Percentiles rank a stretch among this genome's conserved stretches.
Evolutionary conservation across 2,329 filamentous ascomycete species (phyloP).

Genomic region (Neobulgaria alba): DNA sequence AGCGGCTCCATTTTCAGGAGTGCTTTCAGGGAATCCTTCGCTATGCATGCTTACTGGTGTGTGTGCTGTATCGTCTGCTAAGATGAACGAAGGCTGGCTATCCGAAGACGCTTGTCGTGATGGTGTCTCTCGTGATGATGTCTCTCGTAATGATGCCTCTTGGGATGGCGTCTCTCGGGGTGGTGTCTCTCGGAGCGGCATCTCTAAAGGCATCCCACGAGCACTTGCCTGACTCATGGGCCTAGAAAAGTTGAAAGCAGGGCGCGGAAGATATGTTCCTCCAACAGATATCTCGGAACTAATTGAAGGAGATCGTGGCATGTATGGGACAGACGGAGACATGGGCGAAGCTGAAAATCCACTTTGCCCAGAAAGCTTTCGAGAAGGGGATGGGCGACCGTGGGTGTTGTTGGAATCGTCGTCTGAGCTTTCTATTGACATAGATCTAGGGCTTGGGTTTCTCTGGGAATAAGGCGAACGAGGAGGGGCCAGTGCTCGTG

Average conservation of each 20-base stretch:
- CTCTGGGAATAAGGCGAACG: constrained; percentile 34
- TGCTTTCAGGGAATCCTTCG: constrained; percentile 53
- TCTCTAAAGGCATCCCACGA: constrained; percentile 40
- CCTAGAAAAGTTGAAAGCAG: neutral
- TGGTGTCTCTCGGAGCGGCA: no score
- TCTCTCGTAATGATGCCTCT: constrained; percentile 97
- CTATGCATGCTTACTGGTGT: constrained; percentile 67
- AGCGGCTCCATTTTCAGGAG: constrained; percentile 40
- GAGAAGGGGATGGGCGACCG: constrained; percentile 47
- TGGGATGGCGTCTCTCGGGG: constrained; percentile 59
- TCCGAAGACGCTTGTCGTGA: constrained; percentile 57
- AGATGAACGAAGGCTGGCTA: constrained; percentile 53
- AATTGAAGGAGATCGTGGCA: constrained; percentile 2
- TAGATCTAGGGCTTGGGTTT: constrained; percentile 53
- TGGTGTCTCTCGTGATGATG: constrained; percentile 56
- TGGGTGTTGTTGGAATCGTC: constrained; percentile 52
- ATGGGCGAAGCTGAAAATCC: constrained; percentile 52
- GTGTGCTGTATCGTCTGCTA: constrained; percentile 56
- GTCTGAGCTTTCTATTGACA: constrained; percentile 57
- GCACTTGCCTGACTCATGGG: constrained; percentile 50
- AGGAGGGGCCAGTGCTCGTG: constrained; percentile 36
- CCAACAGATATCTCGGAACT: neutral
- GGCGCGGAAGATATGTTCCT: constrained; percentile 18
- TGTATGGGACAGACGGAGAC: constrained; percentile 53
- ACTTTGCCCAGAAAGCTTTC: constrained; percentile 71